A percentile compares a stretch with the other conserved stretches of the same genome.
Conservation (phyloP, 306 rosid species). For the Casuarina cunninghamiana region DNA sequence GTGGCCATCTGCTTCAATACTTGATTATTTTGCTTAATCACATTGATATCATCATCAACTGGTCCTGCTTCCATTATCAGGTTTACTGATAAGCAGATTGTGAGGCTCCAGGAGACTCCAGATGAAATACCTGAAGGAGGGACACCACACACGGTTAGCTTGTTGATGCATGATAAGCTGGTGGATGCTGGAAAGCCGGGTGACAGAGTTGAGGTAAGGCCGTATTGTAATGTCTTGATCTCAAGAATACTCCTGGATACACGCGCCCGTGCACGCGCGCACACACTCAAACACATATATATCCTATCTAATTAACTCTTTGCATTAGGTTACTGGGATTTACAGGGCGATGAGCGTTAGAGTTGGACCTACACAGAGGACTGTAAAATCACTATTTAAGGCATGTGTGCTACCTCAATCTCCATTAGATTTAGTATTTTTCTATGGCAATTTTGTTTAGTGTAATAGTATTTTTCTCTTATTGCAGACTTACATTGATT, state of each 20-base stretch:
- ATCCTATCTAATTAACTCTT: constrained; percentile 8
- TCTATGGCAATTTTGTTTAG: constrained; percentile 20
- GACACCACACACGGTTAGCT: constrained; percentile 95
- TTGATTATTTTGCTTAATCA: constrained; percentile 7
- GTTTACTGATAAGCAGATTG: constrained; percentile 94
- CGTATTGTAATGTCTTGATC: constrained; percentile 11
- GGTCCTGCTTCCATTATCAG: constrained; percentile 40
- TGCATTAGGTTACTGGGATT: constrained; percentile 81
- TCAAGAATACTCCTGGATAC: constrained; percentile 3
- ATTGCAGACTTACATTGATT: constrained; percentile 86
- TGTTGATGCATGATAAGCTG: constrained; percentile 93
- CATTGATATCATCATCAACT: constrained; percentile 13
- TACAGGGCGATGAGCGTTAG: constrained; percentile 96
- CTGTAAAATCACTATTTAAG: constrained; percentile 94
- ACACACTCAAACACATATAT: no score
- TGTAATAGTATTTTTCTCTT: constrained; percentile 17
- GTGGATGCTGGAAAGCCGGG: constrained; percentile 97
- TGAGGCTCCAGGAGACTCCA: constrained; percentile 96
- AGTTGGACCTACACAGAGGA: constrained; percentile 93
- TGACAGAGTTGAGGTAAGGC: constrained; percentile 90
- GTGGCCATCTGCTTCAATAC: not conserved
- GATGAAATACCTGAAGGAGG: constrained; percentile 99
- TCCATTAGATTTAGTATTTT: constrained; percentile 9
- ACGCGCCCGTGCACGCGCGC: no score
- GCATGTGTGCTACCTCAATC: constrained; percentile 30